A percentile compares a stretch with the other conserved stretches of the same genome.
Conservation (phyloP, 2,329 filamentous ascomycete genomes). For the Xylariaceae sp. region DNA sequence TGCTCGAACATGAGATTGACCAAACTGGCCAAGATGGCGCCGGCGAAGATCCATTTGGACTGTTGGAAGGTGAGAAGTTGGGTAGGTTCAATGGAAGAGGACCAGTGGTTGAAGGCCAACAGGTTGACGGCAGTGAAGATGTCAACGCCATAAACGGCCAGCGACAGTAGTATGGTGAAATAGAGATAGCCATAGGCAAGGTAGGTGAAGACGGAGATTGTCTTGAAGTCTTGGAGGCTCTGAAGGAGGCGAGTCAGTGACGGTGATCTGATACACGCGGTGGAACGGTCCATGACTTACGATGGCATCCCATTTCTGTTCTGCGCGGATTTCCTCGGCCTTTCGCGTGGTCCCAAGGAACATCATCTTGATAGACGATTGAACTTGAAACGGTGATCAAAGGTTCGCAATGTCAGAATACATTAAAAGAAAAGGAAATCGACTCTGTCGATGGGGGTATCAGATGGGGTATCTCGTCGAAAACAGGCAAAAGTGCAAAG, state of each 20-base stretch:
- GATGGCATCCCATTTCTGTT: constrained; percentile 95
- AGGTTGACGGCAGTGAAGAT: constrained; percentile 91
- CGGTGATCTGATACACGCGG: background rate
- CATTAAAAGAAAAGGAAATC: constrained; percentile 14
- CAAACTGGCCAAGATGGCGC: constrained; percentile 87
- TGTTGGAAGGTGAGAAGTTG: constrained; percentile 64
- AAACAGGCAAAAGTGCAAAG: constrained; percentile 19
- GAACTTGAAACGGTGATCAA: constrained; percentile 2
- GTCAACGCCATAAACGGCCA: constrained; percentile 84
- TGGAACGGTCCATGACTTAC: constrained; percentile 44
- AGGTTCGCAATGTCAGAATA: constrained; percentile 3
- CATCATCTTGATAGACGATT: constrained; percentile 47
- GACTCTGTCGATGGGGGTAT: constrained; percentile 20
- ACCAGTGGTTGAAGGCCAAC: constrained; percentile 84
- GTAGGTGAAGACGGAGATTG: constrained; percentile 67
- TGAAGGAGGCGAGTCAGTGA: constrained; percentile 14
- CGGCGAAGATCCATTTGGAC: constrained; percentile 91
- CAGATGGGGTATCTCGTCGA: constrained; percentile 11
- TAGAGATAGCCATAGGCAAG: constrained; percentile 83
- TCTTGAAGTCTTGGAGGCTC: constrained; percentile 71
- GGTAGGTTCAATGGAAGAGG: constrained; percentile 71
- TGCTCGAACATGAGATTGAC: constrained; percentile 76
- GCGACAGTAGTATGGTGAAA: constrained; percentile 70
- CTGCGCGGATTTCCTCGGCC: constrained; percentile 61
- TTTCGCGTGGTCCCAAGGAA: constrained; percentile 58